Base-by-base conservation (phyloP, 192 early-diverging fungal genomes). In the Chytriomyces sp. region DNA sequence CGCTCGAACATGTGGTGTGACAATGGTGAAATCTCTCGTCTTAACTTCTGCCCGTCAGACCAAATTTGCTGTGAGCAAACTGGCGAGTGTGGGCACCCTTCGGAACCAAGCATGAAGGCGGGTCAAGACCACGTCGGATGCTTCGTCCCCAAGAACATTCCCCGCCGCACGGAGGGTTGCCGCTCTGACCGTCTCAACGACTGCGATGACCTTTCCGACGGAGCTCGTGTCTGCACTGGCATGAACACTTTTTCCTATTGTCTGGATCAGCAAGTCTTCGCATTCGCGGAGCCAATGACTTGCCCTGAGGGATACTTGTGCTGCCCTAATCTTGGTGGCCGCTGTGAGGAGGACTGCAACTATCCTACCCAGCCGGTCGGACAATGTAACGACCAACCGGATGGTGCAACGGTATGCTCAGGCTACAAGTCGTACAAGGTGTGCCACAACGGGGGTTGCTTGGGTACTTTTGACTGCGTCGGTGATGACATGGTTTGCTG, bases 161-260 rank as follows among this genome's bases (percentile, higher is more conserved):
- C 44, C 26, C n/a, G 5, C n/a, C 65, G 52, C 17, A 55, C n/a
- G 0, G 44, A 5, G 8, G 65, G 65, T 19, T 49, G 22, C 44
- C 14, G 22, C 44, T 19, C 44, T 49, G 14, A 49, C 14, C 44
- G 14, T 19, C 65, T 55, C 10, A 68, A 52, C 52, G 8, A 28
- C 1, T 68, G 52, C 34, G 32, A 52, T 3, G 52, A 52, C 0
- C n/a, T 55, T 19, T 28, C 65, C 0, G 65, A 68, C 19, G 44
- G 52, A 55, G 65, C 65, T 31, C 44, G 65, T 52, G 64, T 66
- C 55, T 74, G 62, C 39, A 74, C 63, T 6, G 73, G 63, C 7
- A 3, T 37, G 1, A 66, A 65, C 34, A 57, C 73, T 1, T 74
- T 74, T 40, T 56, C 44, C 28, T 74, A 74, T 55, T 65, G 54